Evolutionary conservation across 164 flowering plant genomes (phyloP).

Genomic region (Chimonanthus salicifolius): DNA sequence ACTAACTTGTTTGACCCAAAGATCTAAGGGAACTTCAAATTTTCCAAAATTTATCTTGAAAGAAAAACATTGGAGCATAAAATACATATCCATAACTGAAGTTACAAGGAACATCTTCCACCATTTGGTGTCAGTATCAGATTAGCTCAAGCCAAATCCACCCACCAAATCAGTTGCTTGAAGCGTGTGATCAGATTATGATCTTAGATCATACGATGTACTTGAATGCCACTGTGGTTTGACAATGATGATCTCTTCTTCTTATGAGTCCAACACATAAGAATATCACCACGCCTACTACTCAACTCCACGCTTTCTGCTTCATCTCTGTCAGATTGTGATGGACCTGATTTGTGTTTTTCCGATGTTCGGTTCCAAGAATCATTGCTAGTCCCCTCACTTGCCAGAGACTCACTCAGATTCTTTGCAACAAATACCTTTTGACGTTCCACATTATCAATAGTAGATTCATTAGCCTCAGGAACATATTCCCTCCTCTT

Average conservation of each 20-base stretch:
- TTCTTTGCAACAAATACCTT: conserved; percentile 23
- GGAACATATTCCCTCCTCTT: conserved; percentile 26
- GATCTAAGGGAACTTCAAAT: too few relatives aligned
- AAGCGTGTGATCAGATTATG: conserved; percentile 16
- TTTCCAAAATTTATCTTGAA: too few relatives aligned
- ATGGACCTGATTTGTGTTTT: conserved; percentile 13
- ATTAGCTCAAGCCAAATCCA: conserved; percentile 11
- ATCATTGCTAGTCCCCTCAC: conserved; percentile 43
- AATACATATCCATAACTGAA: background rate
- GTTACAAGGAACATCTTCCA: background rate
- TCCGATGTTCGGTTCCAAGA: conserved; percentile 22
- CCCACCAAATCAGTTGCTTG: conserved; percentile 42
- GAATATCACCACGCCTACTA: conserved; percentile 28
- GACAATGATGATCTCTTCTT: conserved; percentile 35
- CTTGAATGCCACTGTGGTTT: background rate
- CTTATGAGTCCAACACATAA: conserved; percentile 63
- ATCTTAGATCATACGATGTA: conserved; percentile 28
- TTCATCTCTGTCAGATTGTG: conserved; percentile 17
- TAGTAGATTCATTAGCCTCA: conserved; percentile 8
- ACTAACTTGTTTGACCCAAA: background rate
- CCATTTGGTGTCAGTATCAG: background rate
- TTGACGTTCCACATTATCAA: conserved; percentile 17
- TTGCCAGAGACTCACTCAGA: conserved; percentile 30
- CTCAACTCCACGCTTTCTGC: conserved; percentile 21
- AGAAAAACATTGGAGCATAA: background rate